Evolutionary conservation across 116 monocot genomes (phyloP), one percentile per base, ranked within the genome.

Genomic region (Dioscorea cayenensis): DNA sequence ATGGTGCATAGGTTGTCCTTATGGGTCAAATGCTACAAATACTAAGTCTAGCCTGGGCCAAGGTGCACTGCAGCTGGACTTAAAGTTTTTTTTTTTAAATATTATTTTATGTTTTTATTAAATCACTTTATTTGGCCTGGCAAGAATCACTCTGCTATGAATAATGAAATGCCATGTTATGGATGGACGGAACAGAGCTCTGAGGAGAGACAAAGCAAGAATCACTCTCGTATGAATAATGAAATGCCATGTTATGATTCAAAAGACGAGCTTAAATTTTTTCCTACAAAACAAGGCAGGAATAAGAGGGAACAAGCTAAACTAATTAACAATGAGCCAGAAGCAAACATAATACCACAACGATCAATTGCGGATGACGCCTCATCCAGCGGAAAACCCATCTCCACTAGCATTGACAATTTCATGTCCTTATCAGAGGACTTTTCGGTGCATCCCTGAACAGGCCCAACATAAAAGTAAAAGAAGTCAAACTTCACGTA

Each of bases 351-450:
- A 68, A 35, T 78, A 86, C 89, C 89, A 69, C 89, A 89, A 86
- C 85, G 85, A 18, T 55, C 64, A 66, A 89, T 83, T 11, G 89
- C 89, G 36, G 78, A 64, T 60, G 73, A 72, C 4, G 80, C 78
- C 28, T 83, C 85, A 64, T 75, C 60, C 28, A 37, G 51, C 22
- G 63, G 28, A 22, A 78, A 86, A 27, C 79, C 86, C 85, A 89
- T 85, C 65, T 72, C 82, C 52, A 85, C 68, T 69, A 89, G 73
- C 60, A 68, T 73, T 64, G 59, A 59, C 2, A 89, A 35, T 66
- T 80, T 80, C 36, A 50, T 73, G 55, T 82, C 85, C 27, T 74
- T 69, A 22, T 69, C 72, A 38, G 78, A 73, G 7, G 60, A 60
- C 20, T 27, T 23, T 21, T 62, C 23, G 22, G 62, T 62, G 21